Evolutionary conservation across 345 rosid species (phyloP), one percentile per base, ranked within the genome.

Genomic region (Melaleuca alternifolia): DNA sequence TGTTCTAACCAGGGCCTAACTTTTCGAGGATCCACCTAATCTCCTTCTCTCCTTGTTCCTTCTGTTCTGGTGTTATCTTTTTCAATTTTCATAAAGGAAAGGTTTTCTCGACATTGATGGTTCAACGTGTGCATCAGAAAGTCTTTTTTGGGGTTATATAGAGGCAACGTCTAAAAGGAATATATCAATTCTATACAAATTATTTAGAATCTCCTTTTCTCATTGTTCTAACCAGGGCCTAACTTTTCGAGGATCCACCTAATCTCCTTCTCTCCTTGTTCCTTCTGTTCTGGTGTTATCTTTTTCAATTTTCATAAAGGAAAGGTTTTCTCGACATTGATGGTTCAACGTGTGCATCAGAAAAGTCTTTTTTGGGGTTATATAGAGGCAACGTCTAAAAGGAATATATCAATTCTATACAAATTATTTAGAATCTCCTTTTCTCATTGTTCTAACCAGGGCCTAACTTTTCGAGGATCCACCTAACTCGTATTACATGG

Each of bases 391-490:
- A 57, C 26, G 15, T 11, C 7, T 11, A 57, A 57, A 5, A 11
- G 14, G 33, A 57, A 26, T 24, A 26, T 57, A 57, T 57, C 13
- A 28, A 24, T n/a, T 56, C 2, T 53, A 0, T 51, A 51, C 12
- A 51, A 10, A 51, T 51, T 11, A 14, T 51, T 51, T 2, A 51
- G 52, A 51, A 51, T 14, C 52, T 13, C 65, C n/a, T 12, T 7
- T 0, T 5, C n/a, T 59, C 65, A 12, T 1, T 59, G 16, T 59
- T 59, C n/a, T 59, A 2, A 59, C 0, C 1, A 0, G 2, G 0
- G n/a, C 16, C 3, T 12, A 59, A n/a, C n/a, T 59, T 59, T 59
- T 59, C 2, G 15, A 59, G 33, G 6, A 26, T 59, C n/a, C 4
- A 1, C 30, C 0, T 33, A 3, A n/a, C 12, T 57, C 65, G n/a